These are phyloP conservation scores for Torulaspora gathmanii DNA, from an alignment of 805 yeast genomes.

Conservation along the genomic window DNA sequence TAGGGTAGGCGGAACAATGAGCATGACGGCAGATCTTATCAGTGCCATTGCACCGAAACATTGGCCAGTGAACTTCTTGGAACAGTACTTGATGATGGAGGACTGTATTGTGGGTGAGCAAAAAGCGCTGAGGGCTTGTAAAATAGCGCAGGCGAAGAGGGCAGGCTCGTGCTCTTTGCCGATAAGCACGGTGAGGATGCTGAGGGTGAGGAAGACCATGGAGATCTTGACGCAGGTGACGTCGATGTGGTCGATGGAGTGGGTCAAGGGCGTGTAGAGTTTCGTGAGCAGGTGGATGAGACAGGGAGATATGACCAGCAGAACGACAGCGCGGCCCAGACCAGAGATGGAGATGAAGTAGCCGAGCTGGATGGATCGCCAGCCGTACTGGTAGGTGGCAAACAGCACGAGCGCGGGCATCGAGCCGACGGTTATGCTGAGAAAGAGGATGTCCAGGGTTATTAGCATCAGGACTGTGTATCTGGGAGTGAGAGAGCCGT, in stretches of 20 bases:
- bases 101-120: conserved; percentile 57
- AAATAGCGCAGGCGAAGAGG: conserved; percentile 31
- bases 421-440: conserved; percentile 40
- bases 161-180: conserved; percentile 18
- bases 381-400: conserved; percentile 48
- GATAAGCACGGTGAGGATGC: conserved; percentile 32
- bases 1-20: conserved; percentile 47
- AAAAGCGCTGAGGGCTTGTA: conserved; percentile 47
- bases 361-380: conserved; percentile 55
- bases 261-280: conserved; percentile 34
- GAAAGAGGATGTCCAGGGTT: conserved; percentile 42
- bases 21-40: conserved; percentile 46
- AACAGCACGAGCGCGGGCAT: conserved; percentile 46
- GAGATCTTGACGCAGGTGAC: conserved; percentile 36
- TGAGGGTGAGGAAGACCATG: conserved; percentile 37
- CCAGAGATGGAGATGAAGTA: conserved; percentile 51
- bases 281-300: conserved; percentile 38
- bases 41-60: conserved; percentile 66
- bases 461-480: conserved; percentile 48
- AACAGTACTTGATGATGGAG: conserved; percentile 55
- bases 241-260: conserved; percentile 53
- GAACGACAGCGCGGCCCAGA: conserved; percentile 43
- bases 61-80: conserved; percentile 60
- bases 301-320: conserved; percentile 52
- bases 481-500: conserved; percentile 39